Conservation (phyloP, 2,329 filamentous ascomycete genomes). For the Ceratocystis diversiconidia region DNA sequence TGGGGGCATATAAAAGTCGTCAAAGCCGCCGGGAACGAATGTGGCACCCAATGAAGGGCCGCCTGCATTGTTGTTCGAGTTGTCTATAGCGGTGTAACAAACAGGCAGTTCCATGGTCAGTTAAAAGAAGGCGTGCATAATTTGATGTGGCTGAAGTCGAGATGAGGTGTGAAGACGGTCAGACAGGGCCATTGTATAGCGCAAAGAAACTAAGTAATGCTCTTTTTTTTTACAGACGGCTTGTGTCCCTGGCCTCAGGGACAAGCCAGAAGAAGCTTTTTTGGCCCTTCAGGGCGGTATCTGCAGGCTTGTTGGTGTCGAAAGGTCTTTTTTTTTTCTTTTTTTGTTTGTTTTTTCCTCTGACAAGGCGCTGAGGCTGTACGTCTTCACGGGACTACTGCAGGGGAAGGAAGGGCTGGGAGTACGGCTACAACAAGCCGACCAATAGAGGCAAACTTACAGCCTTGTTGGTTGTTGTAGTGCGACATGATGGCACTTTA, state of each 20-base stretch:
- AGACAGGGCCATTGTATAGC: not conserved
- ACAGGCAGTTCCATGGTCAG: constrained; percentile 8
- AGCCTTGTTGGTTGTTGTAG: constrained; percentile 17
- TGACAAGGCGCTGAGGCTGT: not conserved
- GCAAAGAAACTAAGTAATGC: not conserved
- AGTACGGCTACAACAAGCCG: not conserved
- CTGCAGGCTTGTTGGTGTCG: not conserved
- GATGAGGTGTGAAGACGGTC: too few relatives aligned
- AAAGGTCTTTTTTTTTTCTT: not conserved
- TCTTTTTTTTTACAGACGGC: not conserved
- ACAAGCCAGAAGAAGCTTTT: not conserved
- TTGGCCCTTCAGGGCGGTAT: not conserved
- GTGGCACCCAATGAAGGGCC: constrained; percentile 34
- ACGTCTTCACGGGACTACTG: not conserved
- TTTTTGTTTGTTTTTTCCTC: not conserved
- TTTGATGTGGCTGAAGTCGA: too few relatives aligned
- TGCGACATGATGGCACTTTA: constrained; percentile 12
- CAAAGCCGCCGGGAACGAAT: constrained; percentile 43
- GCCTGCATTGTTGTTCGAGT: constrained; percentile 13
- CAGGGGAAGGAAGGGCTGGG: not conserved
- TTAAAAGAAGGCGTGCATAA: not conserved
- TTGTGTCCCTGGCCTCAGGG: constrained; percentile 8
- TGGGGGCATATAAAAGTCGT: constrained; percentile 45
- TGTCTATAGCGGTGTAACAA: constrained; percentile 12
- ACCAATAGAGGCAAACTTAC: constrained; percentile 9